Base-by-base conservation (phyloP, 257 asterid species). In the Solanum rostratum region DNA sequence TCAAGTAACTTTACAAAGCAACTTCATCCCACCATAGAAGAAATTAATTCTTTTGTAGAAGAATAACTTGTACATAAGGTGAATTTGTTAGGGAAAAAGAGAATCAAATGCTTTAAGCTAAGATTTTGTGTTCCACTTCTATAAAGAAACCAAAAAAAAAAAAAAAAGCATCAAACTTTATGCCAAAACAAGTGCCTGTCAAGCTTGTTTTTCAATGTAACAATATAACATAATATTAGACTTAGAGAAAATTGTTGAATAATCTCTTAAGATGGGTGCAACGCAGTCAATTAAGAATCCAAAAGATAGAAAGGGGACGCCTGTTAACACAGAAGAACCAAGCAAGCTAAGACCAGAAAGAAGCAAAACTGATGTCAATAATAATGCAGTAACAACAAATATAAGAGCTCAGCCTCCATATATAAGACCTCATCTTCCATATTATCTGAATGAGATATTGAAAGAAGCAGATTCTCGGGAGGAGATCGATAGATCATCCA, bases 391-490 rank as follows among this genome's bases (percentile, higher is more conserved):
- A 81, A 86, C 80, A 33, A 81, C 46, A 20, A 41, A 60, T 20
- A 50, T 43, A 68, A 79, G 60, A 76, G 65, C 63, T 84, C 50
- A 82, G 60, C 86, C 89, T 83, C 94, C 94, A 83, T 94, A 91
- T 80, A 22, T 4, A 63, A 63, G 70, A 63, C 19, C 39, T 63
- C 20, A 63, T 10, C 70, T 63, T 63, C 39, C 70, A 63, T 27
- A 65, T 29, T 88, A 91, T 76, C 84, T 87, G 39, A 90, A 89
- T 37, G 85, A 88, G 18, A 89, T 91, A 82, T 81, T 92, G 89
- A 91, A 91, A 85, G 94, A 93, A 65, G 92, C 94, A 6, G 94
- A 91, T 66, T 37, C 87, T 5, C 87, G 85, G 0, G 6, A 16
- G 14, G 49, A 33, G 49, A 86, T 92, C 1, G 94, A 95, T 63